Conservation (phyloP, 345 rosid species). For the Orychophragmus violaceus region DNA sequence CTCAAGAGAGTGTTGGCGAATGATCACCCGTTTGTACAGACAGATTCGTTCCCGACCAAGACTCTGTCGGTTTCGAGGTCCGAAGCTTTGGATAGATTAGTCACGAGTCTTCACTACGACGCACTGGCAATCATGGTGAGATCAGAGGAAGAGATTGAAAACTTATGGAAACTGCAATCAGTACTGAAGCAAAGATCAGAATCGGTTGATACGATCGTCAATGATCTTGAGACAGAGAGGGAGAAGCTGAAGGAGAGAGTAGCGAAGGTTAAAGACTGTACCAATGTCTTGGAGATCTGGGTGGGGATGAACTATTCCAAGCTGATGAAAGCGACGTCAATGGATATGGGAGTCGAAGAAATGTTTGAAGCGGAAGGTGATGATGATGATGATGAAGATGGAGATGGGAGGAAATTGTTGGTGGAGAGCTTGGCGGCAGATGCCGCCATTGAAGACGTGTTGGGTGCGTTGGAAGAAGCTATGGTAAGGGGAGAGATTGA, state of each 20-base stretch:
- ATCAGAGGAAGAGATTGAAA: slow-evolving; percentile 37
- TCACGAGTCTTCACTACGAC: slow-evolving; percentile 55
- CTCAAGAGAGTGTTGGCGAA: slow-evolving; percentile 41
- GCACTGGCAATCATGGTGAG: slow-evolving; percentile 14
- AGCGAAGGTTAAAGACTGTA: slow-evolving; percentile 10
- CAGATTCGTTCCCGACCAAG: slow-evolving; percentile 23
- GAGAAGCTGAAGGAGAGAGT: slow-evolving; percentile 29
- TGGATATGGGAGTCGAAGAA: slow-evolving; percentile 18
- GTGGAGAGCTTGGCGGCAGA: slow-evolving; percentile 41
- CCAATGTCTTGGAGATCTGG: slow-evolving; percentile 41
- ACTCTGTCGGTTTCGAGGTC: slow-evolving; percentile 33
- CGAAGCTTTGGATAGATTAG: slow-evolving; percentile 67
- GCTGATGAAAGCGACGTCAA: neutral
- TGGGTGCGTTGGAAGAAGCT: slow-evolving; percentile 48
- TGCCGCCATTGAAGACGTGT: slow-evolving; percentile 52
- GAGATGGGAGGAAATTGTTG: neutral
- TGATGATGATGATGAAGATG: neutral
- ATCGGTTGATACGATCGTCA: slow-evolving; percentile 1
- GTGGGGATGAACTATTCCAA: slow-evolving; percentile 27
- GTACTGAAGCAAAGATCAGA: slow-evolving; percentile 32
- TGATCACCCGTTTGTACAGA: slow-evolving; percentile 48
- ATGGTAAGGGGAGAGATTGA: slow-evolving; percentile 32
- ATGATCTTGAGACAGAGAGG: slow-evolving; percentile 39
- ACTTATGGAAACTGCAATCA: slow-evolving; percentile 30
- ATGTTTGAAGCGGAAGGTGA: slow-evolving; percentile 26